These are phyloP conservation scores for Cystobasidiaceae sp. DNA, from an alignment of 1,284 basidiomycete genomes.

Conservation along the genomic window DNA sequence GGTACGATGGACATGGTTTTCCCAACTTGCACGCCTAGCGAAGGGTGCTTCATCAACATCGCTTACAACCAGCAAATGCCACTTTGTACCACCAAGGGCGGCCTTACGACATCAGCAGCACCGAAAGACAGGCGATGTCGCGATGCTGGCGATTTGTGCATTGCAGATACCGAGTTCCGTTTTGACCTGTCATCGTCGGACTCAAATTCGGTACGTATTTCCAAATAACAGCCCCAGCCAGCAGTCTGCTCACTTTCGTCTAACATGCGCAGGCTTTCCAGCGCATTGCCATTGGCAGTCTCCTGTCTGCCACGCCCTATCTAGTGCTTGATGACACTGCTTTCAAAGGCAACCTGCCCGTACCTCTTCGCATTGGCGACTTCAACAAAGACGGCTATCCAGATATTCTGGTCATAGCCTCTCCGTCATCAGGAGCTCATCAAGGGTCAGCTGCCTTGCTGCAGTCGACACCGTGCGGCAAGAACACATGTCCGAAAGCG, in stretches of 20 bases:
- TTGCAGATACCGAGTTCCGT: constrained; percentile 69
- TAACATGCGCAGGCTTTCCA: constrained; percentile 57
- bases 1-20: constrained; percentile 95
- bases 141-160: constrained; percentile 72
- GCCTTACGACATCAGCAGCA: constrained; percentile 6
- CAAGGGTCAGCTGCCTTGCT: constrained; percentile 57
- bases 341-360: constrained; percentile 58
- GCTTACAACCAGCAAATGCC: constrained; percentile 89
- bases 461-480: constrained; percentile 65
- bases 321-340: constrained; percentile 64
- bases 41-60: constrained; percentile 79
- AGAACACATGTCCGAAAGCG: constrained; percentile 41
- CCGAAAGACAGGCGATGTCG: constrained; percentile 55
- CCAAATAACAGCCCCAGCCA: too few species aligned
- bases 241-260: too few species aligned
- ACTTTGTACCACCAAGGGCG: constrained; percentile 55
- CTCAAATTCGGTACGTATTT: constrained; percentile 24
- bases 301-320: constrained; percentile 55
- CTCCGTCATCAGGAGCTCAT: background rate
- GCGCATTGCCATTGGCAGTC: constrained; percentile 60
- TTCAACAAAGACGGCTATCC: constrained; percentile 93
- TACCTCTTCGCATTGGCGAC: constrained; percentile 79
- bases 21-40: constrained; percentile 67
- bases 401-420: constrained; percentile 60
- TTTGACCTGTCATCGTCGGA: constrained; percentile 58